These are phyloP conservation scores for Escovopsis sp. DNA, from an alignment of 2,329 filamentous ascomycete species.

Conservation along the genomic window DNA sequence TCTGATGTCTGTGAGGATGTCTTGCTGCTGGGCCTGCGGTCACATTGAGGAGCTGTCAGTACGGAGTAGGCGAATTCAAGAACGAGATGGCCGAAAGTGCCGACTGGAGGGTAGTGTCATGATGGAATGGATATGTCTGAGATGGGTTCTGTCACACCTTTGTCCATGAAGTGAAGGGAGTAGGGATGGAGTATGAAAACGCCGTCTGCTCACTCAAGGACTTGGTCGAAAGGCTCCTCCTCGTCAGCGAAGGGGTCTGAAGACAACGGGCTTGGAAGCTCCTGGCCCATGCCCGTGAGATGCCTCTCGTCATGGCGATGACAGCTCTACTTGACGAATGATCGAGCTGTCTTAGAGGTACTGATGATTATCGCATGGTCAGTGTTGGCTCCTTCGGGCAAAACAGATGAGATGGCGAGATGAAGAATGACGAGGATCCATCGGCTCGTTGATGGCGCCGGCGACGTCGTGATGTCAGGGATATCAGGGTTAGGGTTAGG, in stretches of 20 bases:
- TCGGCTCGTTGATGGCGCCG: no score
- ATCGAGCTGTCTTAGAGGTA: no score
- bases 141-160: background rate
- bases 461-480: no score
- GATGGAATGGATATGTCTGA: background rate
- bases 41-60: background rate
- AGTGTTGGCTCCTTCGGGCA: no score
- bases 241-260: background rate
- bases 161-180: background rate
- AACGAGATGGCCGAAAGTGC: no score
- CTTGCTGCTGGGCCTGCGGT: conserved; percentile 4
- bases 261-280: no score
- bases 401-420: no score
- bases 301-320: conserved; percentile 10
- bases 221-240: conserved; percentile 6
- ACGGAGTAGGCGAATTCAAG: background rate
- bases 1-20: conserved; percentile 10
- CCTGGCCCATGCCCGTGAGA: conserved; percentile 8
- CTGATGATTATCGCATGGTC: no score
- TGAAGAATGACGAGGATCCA: no score
- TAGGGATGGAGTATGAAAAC: conserved; percentile 11
- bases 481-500: no score
- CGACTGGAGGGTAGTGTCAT: no score
- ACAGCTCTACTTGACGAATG: no score
- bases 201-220: conserved; percentile 7